A percentile compares a stretch with the other conserved stretches of the same genome.
Evolutionary conservation across 345 rosid species (phyloP).

Genomic region (Eucalyptus sp.): DNA sequence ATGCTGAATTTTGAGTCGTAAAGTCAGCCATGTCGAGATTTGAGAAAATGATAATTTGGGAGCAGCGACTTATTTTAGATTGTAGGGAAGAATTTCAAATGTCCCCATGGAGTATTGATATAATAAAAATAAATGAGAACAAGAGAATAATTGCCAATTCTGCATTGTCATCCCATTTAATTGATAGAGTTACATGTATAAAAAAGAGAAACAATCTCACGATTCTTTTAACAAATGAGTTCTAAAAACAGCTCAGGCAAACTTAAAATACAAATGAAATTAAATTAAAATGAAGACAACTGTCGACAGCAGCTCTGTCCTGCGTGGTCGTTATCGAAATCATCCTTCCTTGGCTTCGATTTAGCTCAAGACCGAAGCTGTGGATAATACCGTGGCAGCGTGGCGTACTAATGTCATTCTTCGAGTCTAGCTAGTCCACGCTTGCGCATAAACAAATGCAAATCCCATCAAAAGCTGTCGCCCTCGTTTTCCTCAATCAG

Average conservation of each 20-base stretch:
- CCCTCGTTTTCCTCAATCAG: background rate
- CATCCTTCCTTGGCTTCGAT: background rate
- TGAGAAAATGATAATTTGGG: too few relatives aligned
- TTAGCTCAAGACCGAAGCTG: background rate
- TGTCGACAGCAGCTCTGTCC: background rate
- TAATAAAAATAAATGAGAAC: accelerated
- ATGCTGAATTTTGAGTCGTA: background rate
- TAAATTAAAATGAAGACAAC: too few relatives aligned
- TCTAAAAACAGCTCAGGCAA: background rate
- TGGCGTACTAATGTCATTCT: background rate
- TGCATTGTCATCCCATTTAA: accelerated
- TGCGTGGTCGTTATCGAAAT: background rate
- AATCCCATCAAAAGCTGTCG: background rate
- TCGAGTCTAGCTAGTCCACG: background rate
- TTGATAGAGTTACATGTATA: background rate
- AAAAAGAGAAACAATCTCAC: accelerated
- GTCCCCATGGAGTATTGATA: accelerated
- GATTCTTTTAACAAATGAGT: background rate
- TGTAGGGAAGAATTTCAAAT: accelerated
- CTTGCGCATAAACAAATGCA: background rate
- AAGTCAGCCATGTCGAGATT: background rate
- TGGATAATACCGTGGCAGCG: background rate
- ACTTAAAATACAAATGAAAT: too few relatives aligned
- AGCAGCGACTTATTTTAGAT: accelerated
- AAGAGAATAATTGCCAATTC: accelerated